These are phyloP conservation scores for Setomelanomma holmii DNA, from an alignment of 2,329 filamentous ascomycete species.

Conservation along the genomic window DNA sequence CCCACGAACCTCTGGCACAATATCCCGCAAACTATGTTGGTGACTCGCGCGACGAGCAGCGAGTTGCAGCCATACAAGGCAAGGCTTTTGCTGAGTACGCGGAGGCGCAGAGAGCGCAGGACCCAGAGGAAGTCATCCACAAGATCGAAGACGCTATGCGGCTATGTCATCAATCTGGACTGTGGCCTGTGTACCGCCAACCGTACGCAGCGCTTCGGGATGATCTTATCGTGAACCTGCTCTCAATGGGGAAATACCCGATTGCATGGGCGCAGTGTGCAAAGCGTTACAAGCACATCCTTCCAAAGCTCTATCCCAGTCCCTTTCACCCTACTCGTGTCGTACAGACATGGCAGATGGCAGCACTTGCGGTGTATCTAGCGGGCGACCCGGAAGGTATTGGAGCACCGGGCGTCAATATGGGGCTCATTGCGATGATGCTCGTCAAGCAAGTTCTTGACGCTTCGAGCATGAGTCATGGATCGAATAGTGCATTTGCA, in stretches of 20 bases:
- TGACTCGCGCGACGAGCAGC: conserved; percentile 29
- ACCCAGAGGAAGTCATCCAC: conserved; percentile 40
- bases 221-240: conserved; percentile 58
- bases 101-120: conserved; percentile 23
- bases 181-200: conserved; percentile 60
- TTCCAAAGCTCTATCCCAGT: conserved; percentile 59
- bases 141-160: conserved; percentile 51
- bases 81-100: conserved; percentile 36
- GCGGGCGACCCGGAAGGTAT: conserved; percentile 30
- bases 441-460: conserved; percentile 52
- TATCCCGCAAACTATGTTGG: conserved; percentile 37
- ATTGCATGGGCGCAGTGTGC: conserved; percentile 60
- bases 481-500: conserved; percentile 50
- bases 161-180: conserved; percentile 47
- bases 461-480: conserved; percentile 53
- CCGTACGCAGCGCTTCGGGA: conserved; percentile 63
- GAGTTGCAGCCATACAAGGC: conserved; percentile 35
- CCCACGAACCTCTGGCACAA: conserved; percentile 16
- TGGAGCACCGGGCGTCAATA: conserved; percentile 46
- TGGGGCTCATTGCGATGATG: conserved; percentile 52
- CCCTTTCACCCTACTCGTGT: conserved; percentile 62
- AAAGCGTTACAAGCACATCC: conserved; percentile 59
- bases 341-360: conserved; percentile 54
- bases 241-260: conserved; percentile 53
- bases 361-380: conserved; percentile 46